These are phyloP conservation scores for Zelopaecilomyces penicillatus DNA, from an alignment of 2,329 filamentous ascomycete species.

Conservation along the genomic window DNA sequence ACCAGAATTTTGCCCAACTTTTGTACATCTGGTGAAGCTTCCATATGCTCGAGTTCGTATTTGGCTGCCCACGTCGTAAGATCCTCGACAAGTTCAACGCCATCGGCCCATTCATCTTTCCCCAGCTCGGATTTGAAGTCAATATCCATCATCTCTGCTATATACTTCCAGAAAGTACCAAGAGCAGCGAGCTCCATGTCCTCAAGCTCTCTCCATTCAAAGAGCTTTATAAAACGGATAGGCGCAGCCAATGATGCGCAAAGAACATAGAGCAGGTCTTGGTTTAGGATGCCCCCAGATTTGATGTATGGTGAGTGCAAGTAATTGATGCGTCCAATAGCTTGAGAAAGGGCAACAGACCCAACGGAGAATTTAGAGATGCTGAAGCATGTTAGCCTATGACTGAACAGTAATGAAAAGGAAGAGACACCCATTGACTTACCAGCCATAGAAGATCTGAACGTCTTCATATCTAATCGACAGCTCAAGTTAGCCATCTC, in stretches of 20 bases:
- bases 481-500: too few relatives aligned
- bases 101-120: conserved; percentile 35
- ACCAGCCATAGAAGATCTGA: conserved; percentile 28
- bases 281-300: conserved; percentile 26
- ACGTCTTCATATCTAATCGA: conserved; percentile 33
- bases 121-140: conserved; percentile 33
- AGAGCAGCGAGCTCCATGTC: conserved; percentile 61
- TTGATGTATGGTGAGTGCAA: conserved; percentile 29
- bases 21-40: conserved; percentile 40
- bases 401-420: too few relatives aligned
- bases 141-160: conserved; percentile 64
- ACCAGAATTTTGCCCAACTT: conserved; percentile 51
- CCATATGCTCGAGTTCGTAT: conserved; percentile 55
- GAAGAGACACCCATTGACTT: conserved; percentile 3
- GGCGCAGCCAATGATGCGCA: conserved; percentile 59
- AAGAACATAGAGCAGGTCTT: conserved; percentile 32
- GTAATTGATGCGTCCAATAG: conserved; percentile 32
- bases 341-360: conserved; percentile 22
- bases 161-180: conserved; percentile 60
- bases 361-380: conserved; percentile 22
- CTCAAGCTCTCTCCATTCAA: conserved; percentile 62
- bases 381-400: conserved; percentile 9
- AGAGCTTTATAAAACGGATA: conserved; percentile 50
- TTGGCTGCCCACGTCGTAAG: conserved; percentile 37
- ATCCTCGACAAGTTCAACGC: conserved; percentile 43